Evolutionary conservation across 1,139 yeast genomes (phyloP), one percentile per base, ranked within the genome.

Genomic region (Nadsonia starkeyi-henricii): DNA sequence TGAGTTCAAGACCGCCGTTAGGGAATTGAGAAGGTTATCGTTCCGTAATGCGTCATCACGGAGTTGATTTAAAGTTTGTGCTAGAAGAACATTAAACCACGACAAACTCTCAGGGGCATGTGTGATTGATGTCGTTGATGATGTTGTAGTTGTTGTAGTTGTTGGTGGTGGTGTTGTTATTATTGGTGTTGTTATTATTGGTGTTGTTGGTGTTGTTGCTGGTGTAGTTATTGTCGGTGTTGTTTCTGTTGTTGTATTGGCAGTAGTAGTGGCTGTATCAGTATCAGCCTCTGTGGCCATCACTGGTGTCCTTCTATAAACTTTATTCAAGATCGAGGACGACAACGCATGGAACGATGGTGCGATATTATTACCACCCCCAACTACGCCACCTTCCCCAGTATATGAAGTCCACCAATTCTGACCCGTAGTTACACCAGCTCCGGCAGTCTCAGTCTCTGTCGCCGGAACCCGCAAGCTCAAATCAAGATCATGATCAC

Each of bases 81-180:
- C 98, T 20, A 91, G 75, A 45, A 91, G 70, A 1, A 91, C 97
- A 58, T 91, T 91, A 62, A 91, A 86, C 98, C 99, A 91, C 63
- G 91, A 98, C 50, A 91, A 68, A 0, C 96, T 82, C 67, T 91
- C 99, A 0, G 96, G 77, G 2, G 81, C 71, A 62, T 93, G 98
- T 21, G 79, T 80, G 58, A 36, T 56, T 55, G 19, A 61, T 39
- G 4, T 41, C 42, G 3, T 44, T 41, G 9, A 42, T 41, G 20
- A 33, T 44, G 18, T 28, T 28, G 9, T 46, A 44, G 4, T 20
- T 15, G 7, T 46, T 41, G 3, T 30, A 19, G 7, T 33, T n/a
- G 2, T 42, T 42, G 3, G 48, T 26, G 12, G 4, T 20, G 23
- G 44, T 42, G 7, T 42, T 17, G 39, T 41, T 43, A n/a, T 18